Conservation (phyloP, 768 basidiomycete genomes). For the Lenzites betulinus region DNA sequence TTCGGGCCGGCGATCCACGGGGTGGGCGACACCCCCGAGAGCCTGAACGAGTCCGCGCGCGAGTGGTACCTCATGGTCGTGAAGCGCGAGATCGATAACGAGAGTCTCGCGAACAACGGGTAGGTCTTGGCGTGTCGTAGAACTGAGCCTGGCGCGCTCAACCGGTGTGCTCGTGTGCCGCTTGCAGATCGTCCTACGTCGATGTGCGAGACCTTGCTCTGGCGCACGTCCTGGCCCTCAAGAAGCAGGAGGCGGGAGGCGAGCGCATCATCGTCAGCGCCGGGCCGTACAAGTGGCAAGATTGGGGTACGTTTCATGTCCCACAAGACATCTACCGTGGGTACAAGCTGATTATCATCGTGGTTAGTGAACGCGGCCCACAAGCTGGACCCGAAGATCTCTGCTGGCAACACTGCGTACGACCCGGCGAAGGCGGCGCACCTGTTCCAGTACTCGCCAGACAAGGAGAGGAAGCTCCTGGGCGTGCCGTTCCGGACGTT, state of each 20-base stretch:
- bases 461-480: constrained; percentile 43
- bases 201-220: constrained; percentile 41
- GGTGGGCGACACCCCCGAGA: constrained; percentile 30
- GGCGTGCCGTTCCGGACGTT: constrained; percentile 44
- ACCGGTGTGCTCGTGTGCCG: not conserved
- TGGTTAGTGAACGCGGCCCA: constrained; percentile 19
- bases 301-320: constrained; percentile 14
- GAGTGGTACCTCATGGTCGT: constrained; percentile 25
- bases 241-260: constrained; percentile 37
- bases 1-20: constrained; percentile 34
- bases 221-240: constrained; percentile 34
- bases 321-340: no score
- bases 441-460: constrained; percentile 28
- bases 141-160: no score
- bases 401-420: constrained; percentile 19
- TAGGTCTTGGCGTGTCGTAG: not conserved
- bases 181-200: constrained; percentile 25
- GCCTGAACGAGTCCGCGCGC: constrained; percentile 38
- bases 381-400: constrained; percentile 12
- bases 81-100: constrained; percentile 18
- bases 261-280: constrained; percentile 40
- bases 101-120: constrained; percentile 17
- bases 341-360: not conserved
- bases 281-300: constrained; percentile 25
- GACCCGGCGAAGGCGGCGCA: constrained; percentile 31